Conservation (phyloP, 75 land plant genomes). For the Cryptomeria japonica region DNA sequence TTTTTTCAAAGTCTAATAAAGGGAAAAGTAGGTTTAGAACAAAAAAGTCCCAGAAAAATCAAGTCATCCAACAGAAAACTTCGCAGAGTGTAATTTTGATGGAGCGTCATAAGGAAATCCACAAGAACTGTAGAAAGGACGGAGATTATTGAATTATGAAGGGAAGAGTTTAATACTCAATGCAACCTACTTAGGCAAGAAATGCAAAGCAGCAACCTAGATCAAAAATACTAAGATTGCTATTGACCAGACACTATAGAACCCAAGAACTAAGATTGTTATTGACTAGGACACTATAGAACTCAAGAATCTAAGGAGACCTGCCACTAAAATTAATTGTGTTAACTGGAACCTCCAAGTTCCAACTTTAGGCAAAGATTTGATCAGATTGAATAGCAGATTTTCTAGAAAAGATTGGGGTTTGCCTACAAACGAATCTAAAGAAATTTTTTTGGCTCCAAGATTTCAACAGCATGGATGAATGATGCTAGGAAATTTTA, state of each 20-base stretch:
- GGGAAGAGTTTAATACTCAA: not conserved
- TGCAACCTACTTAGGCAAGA: not conserved
- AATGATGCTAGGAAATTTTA: not conserved
- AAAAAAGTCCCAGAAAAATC: not conserved
- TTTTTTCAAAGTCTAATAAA: not conserved
- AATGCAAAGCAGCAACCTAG: not conserved
- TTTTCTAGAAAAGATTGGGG: not conserved
- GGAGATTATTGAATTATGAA: not conserved
- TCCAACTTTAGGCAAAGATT: not conserved
- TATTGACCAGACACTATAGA: not conserved
- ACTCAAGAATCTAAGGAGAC: not conserved
- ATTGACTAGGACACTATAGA: not conserved
- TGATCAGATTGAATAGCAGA: not conserved
- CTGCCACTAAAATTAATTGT: not conserved
- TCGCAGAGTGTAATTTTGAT: not conserved
- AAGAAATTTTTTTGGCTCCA: too few species aligned
- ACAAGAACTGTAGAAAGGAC: not conserved
- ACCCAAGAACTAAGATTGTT: not conserved
- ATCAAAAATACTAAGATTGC: not conserved
- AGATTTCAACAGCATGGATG: not conserved
- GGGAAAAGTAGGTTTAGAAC: not conserved
- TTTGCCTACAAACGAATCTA: not conserved
- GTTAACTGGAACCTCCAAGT: not conserved
- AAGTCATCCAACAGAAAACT: not conserved
- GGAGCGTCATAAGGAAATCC: not conserved